Percentiles rank a stretch among this genome's conserved stretches.
phyloP scores from a whole-genome alignment of 768 basidiomycete species.

The Mycena alexandri region DNA sequence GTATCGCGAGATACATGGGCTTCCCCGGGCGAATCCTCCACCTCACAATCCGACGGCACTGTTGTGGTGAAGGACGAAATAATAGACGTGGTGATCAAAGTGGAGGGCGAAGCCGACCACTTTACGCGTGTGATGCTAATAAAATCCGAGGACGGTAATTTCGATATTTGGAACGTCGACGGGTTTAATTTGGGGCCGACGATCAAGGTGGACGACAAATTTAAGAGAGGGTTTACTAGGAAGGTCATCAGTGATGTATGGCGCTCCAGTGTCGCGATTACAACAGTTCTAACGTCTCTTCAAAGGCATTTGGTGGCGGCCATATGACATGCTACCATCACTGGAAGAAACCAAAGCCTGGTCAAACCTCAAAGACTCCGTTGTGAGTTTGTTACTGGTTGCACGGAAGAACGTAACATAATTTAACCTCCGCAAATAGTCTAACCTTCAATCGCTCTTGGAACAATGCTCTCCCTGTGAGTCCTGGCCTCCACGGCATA shows the following conservation, averaged over 20 bases:
- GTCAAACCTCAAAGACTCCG: not conserved
- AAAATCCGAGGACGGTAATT: conserved; percentile 27
- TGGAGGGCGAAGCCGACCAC: conserved; percentile 28
- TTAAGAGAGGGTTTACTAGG: conserved; percentile 32
- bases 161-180: conserved; percentile 35
- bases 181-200: conserved; percentile 18
- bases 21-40: not conserved
- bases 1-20: not conserved
- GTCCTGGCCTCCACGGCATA: conserved; percentile 37
- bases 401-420: not conserved
- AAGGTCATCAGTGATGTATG: conserved; percentile 37
- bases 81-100: conserved; percentile 27
- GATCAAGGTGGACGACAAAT: conserved; percentile 21
- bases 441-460: conserved; percentile 32
- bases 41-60: not conserved
- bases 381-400: conserved; percentile 12
- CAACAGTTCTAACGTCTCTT: not conserved
- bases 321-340: conserved; percentile 2
- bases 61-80: conserved; percentile 21
- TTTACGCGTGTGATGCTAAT: conserved; percentile 23
- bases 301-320: conserved; percentile 31
- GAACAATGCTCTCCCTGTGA: conserved; percentile 35
- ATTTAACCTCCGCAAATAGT: conserved; percentile 4
- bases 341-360: conserved; percentile 3
- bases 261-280: not conserved